Base-by-base conservation (phyloP, 306 rosid species). In the Cucumis hystrix region DNA sequence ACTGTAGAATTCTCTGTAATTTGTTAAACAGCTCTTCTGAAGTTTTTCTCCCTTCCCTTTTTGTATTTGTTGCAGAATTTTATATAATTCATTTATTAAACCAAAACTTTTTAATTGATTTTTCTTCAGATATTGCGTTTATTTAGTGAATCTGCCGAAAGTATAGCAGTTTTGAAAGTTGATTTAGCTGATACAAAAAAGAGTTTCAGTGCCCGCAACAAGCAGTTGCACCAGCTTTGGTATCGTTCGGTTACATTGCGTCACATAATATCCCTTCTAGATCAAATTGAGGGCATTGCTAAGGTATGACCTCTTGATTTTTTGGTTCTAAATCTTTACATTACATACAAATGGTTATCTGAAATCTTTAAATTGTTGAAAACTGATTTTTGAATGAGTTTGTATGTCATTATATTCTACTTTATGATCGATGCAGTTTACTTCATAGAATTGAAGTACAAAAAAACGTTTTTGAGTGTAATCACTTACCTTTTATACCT, bases 181-280 rank as follows among this genome's bases (percentile, higher is more conserved):
- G 99, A 92, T 91, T 91, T 92, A 84, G 92, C 88, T 6, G 98
- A 92, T 82, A 93, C 99, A 55, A 96, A 92, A 84, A 89, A 77
- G 79, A 87, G 81, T 65, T 92, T 96, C 67, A 96, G 99, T 85
- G 92, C 88, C 39, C 99, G 97, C 86, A 96, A 80, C 83, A 96
- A 96, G 80, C 99, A 96, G 78, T 87, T 96, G 84, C 99, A 96
- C 87, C 99, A 96, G 87, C 84, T 96, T 81, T 96, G 99, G 99
- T 92, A 91, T 86, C 98, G 98, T 52, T 96, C 99, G 4, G 99
- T 96, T 76, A 96, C 98, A 13, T 75, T 96, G 88, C 96, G 98
- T 60, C 94, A 96, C 86, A 96, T 96, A 78, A 96, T 96, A 84
- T 87, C 99, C 80, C 86, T 96, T 66, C 86, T 92, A 85, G 99